Evolutionary conservation across 768 basidiomycete species (phyloP).

Genomic region (Pisolithus sp.): DNA sequence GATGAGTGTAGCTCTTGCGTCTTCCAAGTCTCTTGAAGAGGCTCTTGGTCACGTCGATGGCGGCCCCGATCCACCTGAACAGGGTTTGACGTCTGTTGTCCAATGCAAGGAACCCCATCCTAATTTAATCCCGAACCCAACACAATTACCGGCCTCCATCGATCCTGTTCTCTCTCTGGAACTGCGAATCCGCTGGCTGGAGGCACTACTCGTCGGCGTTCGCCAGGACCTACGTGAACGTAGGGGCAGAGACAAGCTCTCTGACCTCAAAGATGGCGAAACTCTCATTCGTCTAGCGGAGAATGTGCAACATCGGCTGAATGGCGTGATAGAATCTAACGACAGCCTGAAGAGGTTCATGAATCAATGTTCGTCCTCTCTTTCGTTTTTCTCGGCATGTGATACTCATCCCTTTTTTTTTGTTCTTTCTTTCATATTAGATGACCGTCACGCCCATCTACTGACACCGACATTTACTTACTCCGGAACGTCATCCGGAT

Average conservation of each 20-base stretch:
- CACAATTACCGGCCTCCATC: constrained; percentile 29
- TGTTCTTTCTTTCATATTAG: constrained; percentile 30
- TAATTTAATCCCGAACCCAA: neutral
- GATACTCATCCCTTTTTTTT: no score
- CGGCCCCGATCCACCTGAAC: constrained; percentile 15
- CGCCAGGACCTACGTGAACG: constrained; percentile 41
- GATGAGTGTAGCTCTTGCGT: constrained; percentile 11
- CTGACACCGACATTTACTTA: constrained; percentile 73
- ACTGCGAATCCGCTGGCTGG: constrained; percentile 72
- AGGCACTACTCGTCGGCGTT: constrained; percentile 67
- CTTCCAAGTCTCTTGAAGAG: constrained; percentile 12
- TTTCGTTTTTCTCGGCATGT: neutral
- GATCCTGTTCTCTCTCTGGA: constrained; percentile 67
- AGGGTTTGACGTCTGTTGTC: constrained; percentile 4
- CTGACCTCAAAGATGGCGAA: constrained; percentile 43
- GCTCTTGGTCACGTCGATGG: constrained; percentile 17
- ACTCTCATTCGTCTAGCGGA: constrained; percentile 55
- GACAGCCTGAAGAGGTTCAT: constrained; percentile 73
- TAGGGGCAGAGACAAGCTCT: constrained; percentile 29
- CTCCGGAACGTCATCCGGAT: constrained; percentile 49
- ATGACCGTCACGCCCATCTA: constrained; percentile 69
- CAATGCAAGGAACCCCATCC: constrained; percentile 3
- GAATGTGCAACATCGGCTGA: constrained; percentile 52
- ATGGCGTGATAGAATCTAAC: constrained; percentile 55
- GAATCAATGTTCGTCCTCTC: constrained; percentile 51